These are phyloP conservation scores for Wallacemonas collosoma DNA, from an alignment of 208 protist genomes.

Conservation along the genomic window DNA sequence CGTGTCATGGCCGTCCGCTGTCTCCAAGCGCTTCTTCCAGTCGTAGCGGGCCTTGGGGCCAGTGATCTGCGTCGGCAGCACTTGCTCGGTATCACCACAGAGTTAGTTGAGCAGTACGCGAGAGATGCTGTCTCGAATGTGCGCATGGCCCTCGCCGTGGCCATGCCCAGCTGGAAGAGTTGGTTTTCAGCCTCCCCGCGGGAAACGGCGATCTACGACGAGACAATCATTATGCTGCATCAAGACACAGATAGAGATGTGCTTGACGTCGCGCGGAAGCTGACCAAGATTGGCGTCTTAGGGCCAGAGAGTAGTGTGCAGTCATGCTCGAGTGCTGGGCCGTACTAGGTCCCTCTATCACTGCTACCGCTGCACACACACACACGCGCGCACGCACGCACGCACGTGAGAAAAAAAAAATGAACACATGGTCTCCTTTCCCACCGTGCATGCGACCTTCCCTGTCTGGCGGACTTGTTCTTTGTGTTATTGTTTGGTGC, in stretches of 20 bases:
- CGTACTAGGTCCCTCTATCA: background rate
- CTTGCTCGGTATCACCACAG: slow-evolving; percentile 47
- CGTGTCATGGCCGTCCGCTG: slow-evolving; percentile 61
- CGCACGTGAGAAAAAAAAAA: too few species aligned
- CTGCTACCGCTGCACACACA: too few species aligned
- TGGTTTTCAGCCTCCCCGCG: slow-evolving; percentile 42
- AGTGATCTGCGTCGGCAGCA: slow-evolving; percentile 49
- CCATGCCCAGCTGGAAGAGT: slow-evolving; percentile 40
- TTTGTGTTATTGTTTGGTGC: background rate
- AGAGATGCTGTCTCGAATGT: slow-evolving; percentile 73
- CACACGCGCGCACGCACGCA: too few species aligned
- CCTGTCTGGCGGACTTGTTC: background rate
- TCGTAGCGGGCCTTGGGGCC: slow-evolving; percentile 40
- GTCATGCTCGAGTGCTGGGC: background rate
- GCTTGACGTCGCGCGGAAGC: slow-evolving; percentile 21
- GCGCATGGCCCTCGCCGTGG: slow-evolving; percentile 51
- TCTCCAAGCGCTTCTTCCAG: slow-evolving; percentile 58
- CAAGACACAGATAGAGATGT: slow-evolving; percentile 63
- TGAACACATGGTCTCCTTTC: too few species aligned
- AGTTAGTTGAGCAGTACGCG: slow-evolving; percentile 43
- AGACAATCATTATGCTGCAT: slow-evolving; percentile 44
- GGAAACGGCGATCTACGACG: slow-evolving; percentile 33
- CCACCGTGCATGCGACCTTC: background rate
- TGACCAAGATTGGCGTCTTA: background rate
- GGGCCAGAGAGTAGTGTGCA: background rate